phyloP scores from a whole-genome alignment of 805 yeast genomes.

The Alloascoidea hylecoeti region DNA sequence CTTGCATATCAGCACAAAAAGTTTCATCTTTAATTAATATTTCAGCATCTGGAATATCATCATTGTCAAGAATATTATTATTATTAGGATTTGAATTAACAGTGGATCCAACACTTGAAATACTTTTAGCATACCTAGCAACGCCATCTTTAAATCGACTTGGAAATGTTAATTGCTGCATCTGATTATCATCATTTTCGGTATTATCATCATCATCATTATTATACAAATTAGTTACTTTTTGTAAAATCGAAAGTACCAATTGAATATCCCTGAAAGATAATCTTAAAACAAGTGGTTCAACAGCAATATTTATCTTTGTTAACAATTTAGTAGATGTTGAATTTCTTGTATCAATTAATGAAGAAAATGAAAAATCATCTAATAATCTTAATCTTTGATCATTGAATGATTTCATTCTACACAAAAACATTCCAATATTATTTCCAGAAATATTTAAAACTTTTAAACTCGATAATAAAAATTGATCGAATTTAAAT shows the following conservation, averaged over 20 bases:
- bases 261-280: slow-evolving; percentile 78
- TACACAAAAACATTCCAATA: slow-evolving; percentile 75
- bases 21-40: slow-evolving; percentile 55
- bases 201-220: slow-evolving; percentile 7
- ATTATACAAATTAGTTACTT: slow-evolving; percentile 24
- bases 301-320: slow-evolving; percentile 53
- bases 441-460: slow-evolving; percentile 56
- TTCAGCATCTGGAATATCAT: no score
- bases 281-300: slow-evolving; percentile 67
- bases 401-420: slow-evolving; percentile 54
- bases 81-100: background rate
- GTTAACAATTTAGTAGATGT: slow-evolving; percentile 44
- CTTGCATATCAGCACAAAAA: slow-evolving; percentile 51
- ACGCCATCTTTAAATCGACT: slow-evolving; percentile 7
- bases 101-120: no score
- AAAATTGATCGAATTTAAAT: slow-evolving; percentile 70
- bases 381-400: slow-evolving; percentile 64
- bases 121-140: no score
- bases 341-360: slow-evolving; percentile 60
- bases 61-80: slow-evolving; percentile 3
- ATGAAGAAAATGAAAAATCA: slow-evolving; percentile 71
- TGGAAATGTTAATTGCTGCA: slow-evolving; percentile 6
- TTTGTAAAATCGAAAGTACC: slow-evolving; percentile 60
- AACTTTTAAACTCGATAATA: slow-evolving; percentile 54
- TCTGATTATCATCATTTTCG: no score